Conservation (phyloP, 805 yeast genomes). For the Nakazawaea sp. region DNA sequence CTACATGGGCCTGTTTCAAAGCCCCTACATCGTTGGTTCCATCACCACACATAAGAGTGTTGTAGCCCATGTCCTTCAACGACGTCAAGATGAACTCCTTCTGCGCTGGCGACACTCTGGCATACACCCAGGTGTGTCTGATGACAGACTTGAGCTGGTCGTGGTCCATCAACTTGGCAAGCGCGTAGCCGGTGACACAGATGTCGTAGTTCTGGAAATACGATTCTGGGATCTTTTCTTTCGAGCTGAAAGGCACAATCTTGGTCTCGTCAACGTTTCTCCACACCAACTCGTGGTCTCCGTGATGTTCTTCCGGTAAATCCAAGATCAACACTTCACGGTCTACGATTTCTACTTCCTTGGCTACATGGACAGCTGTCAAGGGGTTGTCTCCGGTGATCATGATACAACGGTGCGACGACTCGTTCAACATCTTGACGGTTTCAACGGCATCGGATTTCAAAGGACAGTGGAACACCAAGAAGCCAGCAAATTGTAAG, state of each 20-base stretch:
- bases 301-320: conserved; percentile 66
- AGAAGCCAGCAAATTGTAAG: conserved; percentile 81
- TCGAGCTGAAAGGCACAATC: conserved; percentile 58
- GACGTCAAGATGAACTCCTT: conserved; percentile 85
- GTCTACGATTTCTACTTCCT: conserved; percentile 82
- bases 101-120: conserved; percentile 95
- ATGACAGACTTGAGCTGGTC: conserved; percentile 65
- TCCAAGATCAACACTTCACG: conserved; percentile 83
- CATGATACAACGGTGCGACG: conserved; percentile 94
- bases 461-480: conserved; percentile 96
- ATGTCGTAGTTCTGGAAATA: conserved; percentile 69
- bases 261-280: conserved; percentile 75
- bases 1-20: conserved; percentile 95
- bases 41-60: conserved; percentile 98
- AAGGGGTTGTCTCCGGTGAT: conserved; percentile 98
- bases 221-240: conserved; percentile 45
- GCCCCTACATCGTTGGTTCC: conserved; percentile 99
- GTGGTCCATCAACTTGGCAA: conserved; percentile 59
- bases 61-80: conserved; percentile 82
- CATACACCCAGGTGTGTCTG: conserved; percentile 93
- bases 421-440: conserved; percentile 86
- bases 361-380: conserved; percentile 97
- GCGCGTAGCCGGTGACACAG: conserved; percentile 91
- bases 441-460: conserved; percentile 90
- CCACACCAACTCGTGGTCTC: conserved; percentile 64